Conservation (phyloP, 805 yeast species). For the Wickerhamiella kurtzmanii region DNA sequence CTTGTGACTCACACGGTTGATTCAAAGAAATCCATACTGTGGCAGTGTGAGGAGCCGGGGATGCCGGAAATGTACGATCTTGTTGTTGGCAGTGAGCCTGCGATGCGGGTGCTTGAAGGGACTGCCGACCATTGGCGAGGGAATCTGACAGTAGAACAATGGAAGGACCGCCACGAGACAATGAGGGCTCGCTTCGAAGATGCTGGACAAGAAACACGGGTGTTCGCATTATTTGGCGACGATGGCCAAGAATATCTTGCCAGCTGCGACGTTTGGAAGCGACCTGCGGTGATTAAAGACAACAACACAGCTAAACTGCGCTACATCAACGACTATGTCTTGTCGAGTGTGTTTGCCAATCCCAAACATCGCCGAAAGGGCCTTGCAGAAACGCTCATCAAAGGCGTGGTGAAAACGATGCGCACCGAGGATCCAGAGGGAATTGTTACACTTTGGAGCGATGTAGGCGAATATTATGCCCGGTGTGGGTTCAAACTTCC, state of each 20-base stretch:
- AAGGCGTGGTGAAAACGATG: background rate
- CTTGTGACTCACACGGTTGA: too few relatives aligned
- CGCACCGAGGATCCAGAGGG: background rate
- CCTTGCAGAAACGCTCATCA: background rate
- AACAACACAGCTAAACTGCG: background rate
- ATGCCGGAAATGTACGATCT: background rate
- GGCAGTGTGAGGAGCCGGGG: too few relatives aligned
- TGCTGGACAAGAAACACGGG: background rate
- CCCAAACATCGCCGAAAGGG: background rate
- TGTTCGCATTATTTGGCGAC: background rate
- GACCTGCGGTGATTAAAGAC: background rate
- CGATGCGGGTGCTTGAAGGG: background rate
- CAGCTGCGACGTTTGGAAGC: background rate
- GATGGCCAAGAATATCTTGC: background rate
- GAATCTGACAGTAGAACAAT: background rate
- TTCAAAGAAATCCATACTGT: too few relatives aligned
- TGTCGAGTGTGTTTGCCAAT: background rate
- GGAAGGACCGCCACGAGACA: background rate
- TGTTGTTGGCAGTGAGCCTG: background rate
- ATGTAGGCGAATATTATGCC: constrained; percentile 1
- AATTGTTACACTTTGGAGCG: background rate
- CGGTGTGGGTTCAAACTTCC: background rate
- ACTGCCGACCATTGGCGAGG: background rate
- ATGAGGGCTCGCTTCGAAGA: background rate
- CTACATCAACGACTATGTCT: background rate